These are phyloP conservation scores for Phaeomoniella chlamydospora DNA, from an alignment of 2,329 filamentous ascomycete genomes.

Conservation along the genomic window DNA sequence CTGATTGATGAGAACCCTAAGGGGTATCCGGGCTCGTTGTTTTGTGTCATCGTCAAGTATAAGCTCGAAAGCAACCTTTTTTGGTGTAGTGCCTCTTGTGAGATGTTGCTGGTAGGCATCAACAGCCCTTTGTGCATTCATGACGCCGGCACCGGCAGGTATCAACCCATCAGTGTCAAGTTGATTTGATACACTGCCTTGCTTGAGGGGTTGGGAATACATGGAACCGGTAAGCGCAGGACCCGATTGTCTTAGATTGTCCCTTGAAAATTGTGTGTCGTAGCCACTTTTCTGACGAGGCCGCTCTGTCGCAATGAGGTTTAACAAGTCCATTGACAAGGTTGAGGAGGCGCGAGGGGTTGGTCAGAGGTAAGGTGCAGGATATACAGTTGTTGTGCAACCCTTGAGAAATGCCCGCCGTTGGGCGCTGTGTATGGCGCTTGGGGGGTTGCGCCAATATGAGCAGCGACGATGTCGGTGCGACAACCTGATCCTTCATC, in stretches of 20 bases:
- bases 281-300: not conserved
- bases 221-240: not conserved
- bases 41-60: slow-evolving; percentile 43
- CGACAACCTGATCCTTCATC: too few relatives aligned
- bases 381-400: not conserved
- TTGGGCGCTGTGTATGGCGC: not conserved
- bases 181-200: not conserved
- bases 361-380: not conserved
- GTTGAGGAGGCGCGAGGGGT: not conserved
- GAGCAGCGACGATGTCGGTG: not conserved
- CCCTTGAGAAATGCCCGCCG: not conserved
- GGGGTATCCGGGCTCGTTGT: slow-evolving; percentile 46
- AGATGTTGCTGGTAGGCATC: slow-evolving; percentile 5
- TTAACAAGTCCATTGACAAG: not conserved
- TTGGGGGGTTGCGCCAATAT: not conserved
- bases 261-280: not conserved
- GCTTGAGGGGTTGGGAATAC: not conserved
- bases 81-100: slow-evolving; percentile 26
- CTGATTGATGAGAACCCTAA: slow-evolving; percentile 71
- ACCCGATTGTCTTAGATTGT: not conserved
- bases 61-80: slow-evolving; percentile 52
- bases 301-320: not conserved
- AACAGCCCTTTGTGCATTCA: slow-evolving; percentile 2
- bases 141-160: slow-evolving; percentile 1
- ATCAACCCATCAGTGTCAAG: not conserved